Evolutionary conservation across 768 basidiomycete species (phyloP), one percentile per base, ranked within the genome.

Genomic region (Postia placenta): DNA sequence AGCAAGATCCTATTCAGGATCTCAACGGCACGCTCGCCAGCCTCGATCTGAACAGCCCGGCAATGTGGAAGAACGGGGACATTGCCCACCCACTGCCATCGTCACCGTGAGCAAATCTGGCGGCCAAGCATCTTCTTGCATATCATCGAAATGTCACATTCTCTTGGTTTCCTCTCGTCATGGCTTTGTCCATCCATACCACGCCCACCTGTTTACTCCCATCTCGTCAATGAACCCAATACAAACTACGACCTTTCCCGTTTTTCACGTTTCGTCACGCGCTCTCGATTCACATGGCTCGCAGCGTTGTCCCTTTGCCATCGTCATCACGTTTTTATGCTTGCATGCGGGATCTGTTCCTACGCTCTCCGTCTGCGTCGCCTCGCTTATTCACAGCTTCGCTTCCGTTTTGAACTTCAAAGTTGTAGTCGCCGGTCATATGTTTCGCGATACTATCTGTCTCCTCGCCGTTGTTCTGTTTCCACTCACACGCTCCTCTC

Each of bases 21-120:
- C 64, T 91, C 45, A 89, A 86, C 57, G 83, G 84, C 19, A 87
- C 83, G 24, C 72, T 91, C 33, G 85, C 87, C 27, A 87, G 81
- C 62, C 67, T 90, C 49, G 83, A 82, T 58, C 67, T 90, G 48
- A 83, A 82, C 58, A 50, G 44, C 38, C 64, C 60, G 48, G 61
- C 50, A 25, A 62, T 63, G n/a, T 71, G 69, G 69, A 65, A 56
- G 50, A 48, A 57, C 45, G 59, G 57, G 14, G 50, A 49, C 59
- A 60, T 47, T 39, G 44, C 55, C 25, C 50, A 58, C 35, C 47
- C 47, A 42, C 48, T 36, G 26, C 35, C 49, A 20, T 38, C 39
- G 15, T 48, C 39, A 33, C 27, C 48, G 30, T 49, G 27, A 43
- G 48, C 23, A 4, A 19, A 42, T 42, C 28, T 36, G 19, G n/a